Evolutionary conservation across 306 rosid species (phyloP), one percentile per base, ranked within the genome.

Genomic region (Cyclanthera cordifolia): DNA sequence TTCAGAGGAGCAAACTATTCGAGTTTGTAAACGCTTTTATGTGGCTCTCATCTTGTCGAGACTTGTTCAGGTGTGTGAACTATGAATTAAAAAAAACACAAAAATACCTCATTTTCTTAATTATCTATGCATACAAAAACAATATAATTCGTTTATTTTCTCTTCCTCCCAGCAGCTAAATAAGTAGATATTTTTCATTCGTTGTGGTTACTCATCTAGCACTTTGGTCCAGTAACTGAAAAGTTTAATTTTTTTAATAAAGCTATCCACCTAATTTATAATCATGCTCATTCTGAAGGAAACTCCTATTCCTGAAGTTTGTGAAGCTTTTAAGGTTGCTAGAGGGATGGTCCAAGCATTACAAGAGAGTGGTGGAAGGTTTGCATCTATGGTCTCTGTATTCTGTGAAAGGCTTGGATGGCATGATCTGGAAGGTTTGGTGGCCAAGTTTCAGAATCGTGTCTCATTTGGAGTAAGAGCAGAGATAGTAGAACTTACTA

Each of bases 331-430:
- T 81, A 89, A 83, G 79, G 96, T 93, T 79, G 96, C 94, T 59
- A 84, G 98, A 78, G 98, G 98, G 75, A 90, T 86, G 96, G 98
- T 93, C 47, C 95, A 93, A 84, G 87, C 90, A 69, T 83, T 93
- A 79, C 96, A 90, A 83, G 98, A 93, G 82, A 93, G 83, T 81
- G 95, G 95, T 47, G 98, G 98, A 75, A 90, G 96, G 85, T 90
- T 93, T 83, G 98, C 98, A 66, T 87, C 96, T 21, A 93, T 90
- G 98, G 95, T 93, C 71, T 73, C 96, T 63, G 86, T 85, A 74
- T 93, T 93, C 67, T 93, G 96, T 76, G 98, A 90, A 78, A 87
- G 98, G 85, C 94, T 90, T 77, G 96, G 95, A 30, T 93, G 98
- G 98, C 84, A 86, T 55, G 98, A 90, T 82, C 82, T 93, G 50